Percentiles rank a stretch among this genome's conserved stretches.
These are phyloP conservation scores for Ophiostoma triangulosporum DNA, from an alignment of 2,329 filamentous ascomycete genomes.

Conservation along the genomic window DNA sequence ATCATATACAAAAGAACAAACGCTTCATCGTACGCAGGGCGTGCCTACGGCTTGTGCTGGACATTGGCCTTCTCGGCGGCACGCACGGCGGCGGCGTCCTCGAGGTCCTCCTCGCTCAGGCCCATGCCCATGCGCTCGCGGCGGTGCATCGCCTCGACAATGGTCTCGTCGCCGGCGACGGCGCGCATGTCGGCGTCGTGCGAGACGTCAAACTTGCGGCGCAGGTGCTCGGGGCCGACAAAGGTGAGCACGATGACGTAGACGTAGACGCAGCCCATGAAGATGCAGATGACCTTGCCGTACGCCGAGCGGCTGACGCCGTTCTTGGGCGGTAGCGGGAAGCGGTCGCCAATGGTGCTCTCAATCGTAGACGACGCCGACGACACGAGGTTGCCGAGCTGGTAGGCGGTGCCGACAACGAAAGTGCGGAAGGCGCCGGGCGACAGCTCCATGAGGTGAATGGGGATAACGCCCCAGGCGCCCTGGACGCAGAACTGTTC, in stretches of 20 bases:
- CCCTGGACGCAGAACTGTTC: constrained; percentile 63
- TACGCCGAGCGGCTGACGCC: constrained; percentile 50
- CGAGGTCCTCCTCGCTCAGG: constrained; percentile 13
- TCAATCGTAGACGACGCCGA: constrained; percentile 63
- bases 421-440: constrained; percentile 62
- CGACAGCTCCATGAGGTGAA: constrained; percentile 65
- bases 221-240: constrained; percentile 43
- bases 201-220: constrained; percentile 35
- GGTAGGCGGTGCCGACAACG: constrained; percentile 60
- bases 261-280: constrained; percentile 71
- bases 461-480: constrained; percentile 64
- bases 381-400: constrained; percentile 63
- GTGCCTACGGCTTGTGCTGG: background rate
- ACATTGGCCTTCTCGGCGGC: constrained; percentile 1
- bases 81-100: constrained; percentile 11
- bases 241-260: constrained; percentile 50
- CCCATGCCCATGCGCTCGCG: constrained; percentile 15
- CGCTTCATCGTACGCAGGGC: too few species aligned
- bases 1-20: background rate
- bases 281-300: constrained; percentile 76
- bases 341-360: constrained; percentile 58
- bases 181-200: constrained; percentile 35
- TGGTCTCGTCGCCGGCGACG: constrained; percentile 27
- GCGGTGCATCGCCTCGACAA: constrained; percentile 15
- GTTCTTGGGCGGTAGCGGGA: constrained; percentile 48